These are phyloP conservation scores for Sutorius australiensis DNA, from an alignment of 768 basidiomycete species.

Conservation along the genomic window DNA sequence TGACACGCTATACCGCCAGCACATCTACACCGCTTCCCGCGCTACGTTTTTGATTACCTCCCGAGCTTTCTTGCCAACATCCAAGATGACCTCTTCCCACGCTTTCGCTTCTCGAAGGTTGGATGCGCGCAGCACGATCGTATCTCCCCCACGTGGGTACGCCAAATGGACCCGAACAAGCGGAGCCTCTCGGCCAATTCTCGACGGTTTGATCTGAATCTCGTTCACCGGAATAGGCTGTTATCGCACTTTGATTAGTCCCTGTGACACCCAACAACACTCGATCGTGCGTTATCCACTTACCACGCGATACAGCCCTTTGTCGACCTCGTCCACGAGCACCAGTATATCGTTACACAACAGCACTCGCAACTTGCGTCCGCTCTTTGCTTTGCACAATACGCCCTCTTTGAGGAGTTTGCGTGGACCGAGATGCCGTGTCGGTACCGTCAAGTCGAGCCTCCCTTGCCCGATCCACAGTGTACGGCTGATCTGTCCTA, in stretches of 20 bases:
- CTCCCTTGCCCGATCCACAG: conserved; percentile 88
- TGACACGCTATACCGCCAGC: neutral
- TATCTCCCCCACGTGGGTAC: conserved; percentile 73
- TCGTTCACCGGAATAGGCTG: conserved; percentile 77
- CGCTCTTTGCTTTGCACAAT: conserved; percentile 79
- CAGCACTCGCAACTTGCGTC: conserved; percentile 69
- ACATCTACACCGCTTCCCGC: neutral
- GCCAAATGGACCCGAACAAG: conserved; percentile 62
- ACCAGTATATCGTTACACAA: conserved; percentile 90
- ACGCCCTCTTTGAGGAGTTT: conserved; percentile 75
- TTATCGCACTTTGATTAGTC: neutral
- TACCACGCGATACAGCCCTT: conserved; percentile 81
- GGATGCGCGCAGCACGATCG: conserved; percentile 54
- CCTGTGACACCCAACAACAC: neutral
- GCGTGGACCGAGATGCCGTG: conserved; percentile 78
- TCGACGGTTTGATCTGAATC: conserved; percentile 54
- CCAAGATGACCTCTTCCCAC: conserved; percentile 44
- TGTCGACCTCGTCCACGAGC: conserved; percentile 68
- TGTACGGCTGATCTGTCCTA: conserved; percentile 69
- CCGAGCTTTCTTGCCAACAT: conserved; percentile 10
- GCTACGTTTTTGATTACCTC: conserved; percentile 7
- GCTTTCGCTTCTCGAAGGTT: conserved; percentile 56
- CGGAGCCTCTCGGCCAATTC: conserved; percentile 57
- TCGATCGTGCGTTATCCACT: conserved; percentile 22
- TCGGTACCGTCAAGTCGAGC: conserved; percentile 88